Percentiles rank a stretch among this genome's conserved stretches.
phyloP scores from a whole-genome alignment of 306 rosid genomes.

The Betula pendula region DNA sequence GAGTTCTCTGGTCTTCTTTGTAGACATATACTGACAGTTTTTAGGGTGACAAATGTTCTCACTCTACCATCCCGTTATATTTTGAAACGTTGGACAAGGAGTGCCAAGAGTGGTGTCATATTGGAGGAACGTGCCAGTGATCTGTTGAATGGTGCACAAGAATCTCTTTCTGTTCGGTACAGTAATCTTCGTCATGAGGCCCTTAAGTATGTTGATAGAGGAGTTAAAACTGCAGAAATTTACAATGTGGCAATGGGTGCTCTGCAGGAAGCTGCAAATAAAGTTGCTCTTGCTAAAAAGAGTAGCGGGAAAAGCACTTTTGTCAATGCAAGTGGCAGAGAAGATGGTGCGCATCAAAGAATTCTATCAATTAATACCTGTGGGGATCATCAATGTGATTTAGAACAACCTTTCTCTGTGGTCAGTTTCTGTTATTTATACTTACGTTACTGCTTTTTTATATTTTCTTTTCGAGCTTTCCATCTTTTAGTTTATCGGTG shows the following conservation, averaged over 20 bases:
- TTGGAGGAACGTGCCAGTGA: constrained; percentile 28
- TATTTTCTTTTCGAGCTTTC: neutral
- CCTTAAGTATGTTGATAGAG: constrained; percentile 35
- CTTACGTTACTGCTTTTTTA: neutral
- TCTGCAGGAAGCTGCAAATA: constrained; percentile 34
- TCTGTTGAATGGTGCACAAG: constrained; percentile 22
- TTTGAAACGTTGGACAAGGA: constrained; percentile 41
- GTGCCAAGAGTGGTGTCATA: constrained; percentile 39
- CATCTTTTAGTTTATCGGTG: neutral
- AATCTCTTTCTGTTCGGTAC: constrained; percentile 26
- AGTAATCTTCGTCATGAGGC: constrained; percentile 35
- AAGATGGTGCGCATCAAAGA: neutral
- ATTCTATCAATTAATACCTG: constrained; percentile 11
- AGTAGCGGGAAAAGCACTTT: constrained; percentile 1
- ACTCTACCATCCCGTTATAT: constrained; percentile 39
- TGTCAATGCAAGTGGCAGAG: constrained; percentile 13
- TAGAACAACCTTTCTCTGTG: constrained; percentile 11
- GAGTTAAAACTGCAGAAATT: constrained; percentile 24
- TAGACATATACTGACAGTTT: constrained; percentile 38
- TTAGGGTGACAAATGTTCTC: constrained; percentile 43
- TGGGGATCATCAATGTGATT: constrained; percentile 10
- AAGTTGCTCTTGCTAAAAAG: constrained; percentile 20
- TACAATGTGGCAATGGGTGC: constrained; percentile 27
- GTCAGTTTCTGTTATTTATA: constrained; percentile 21
- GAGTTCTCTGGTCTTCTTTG: constrained; percentile 38